Percentiles rank a stretch among this genome's conserved stretches.
These are phyloP conservation scores for Globisporangium cystogenes DNA, from an alignment of 352 stramenopile species.

Conservation along the genomic window DNA sequence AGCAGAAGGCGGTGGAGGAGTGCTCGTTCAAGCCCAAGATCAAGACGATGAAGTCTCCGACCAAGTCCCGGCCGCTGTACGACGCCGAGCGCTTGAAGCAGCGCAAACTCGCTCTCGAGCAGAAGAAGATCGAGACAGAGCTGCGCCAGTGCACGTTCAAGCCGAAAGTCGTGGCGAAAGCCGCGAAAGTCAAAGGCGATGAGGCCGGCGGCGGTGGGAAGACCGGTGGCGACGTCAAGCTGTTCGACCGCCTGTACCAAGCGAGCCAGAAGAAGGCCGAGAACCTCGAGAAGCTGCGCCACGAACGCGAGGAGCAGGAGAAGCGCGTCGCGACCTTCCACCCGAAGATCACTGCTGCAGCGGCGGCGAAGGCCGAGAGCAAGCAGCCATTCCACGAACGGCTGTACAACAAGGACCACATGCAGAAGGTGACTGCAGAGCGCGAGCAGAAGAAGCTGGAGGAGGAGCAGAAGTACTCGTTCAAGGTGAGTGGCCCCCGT, in stretches of 20 bases:
- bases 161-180: constrained; percentile 51
- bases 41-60: constrained; percentile 46
- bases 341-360: constrained; percentile 36
- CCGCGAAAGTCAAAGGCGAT: constrained; percentile 27
- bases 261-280: constrained; percentile 48
- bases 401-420: constrained; percentile 73
- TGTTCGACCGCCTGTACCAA: constrained; percentile 76
- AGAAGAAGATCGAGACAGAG: constrained; percentile 69
- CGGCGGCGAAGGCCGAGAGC: constrained; percentile 8
- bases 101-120: constrained; percentile 57
- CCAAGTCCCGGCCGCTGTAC: constrained; percentile 56
- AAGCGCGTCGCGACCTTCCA: constrained; percentile 55
- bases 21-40: constrained; percentile 82
- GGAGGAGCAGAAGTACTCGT: constrained; percentile 61
- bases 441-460: constrained; percentile 73
- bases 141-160: constrained; percentile 63
- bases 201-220: constrained; percentile 16
- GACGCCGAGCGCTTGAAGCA: constrained; percentile 66
- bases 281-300: constrained; percentile 55
- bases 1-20: constrained; percentile 49
- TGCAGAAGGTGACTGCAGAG: constrained; percentile 54
- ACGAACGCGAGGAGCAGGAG: constrained; percentile 63
- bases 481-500: constrained; percentile 69
- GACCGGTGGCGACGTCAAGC: constrained; percentile 8
- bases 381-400: constrained; percentile 73